Evolutionary conservation across 768 basidiomycete genomes (phyloP), one percentile per base, ranked within the genome.

Genomic region (Lepiota subincarnata): DNA sequence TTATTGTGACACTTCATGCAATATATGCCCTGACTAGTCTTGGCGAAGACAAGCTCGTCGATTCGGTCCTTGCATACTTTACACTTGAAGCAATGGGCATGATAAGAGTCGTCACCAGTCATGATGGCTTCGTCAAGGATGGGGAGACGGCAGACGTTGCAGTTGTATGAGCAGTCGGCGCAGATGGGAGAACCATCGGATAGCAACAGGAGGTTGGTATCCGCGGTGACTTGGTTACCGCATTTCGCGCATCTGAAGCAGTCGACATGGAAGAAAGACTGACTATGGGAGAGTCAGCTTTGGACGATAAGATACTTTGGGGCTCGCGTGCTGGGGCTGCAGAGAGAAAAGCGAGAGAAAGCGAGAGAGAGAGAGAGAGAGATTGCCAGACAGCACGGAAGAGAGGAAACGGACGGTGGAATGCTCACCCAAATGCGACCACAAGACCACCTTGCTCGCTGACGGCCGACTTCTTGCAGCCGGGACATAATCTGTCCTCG

Each of bases 111-210:
- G 69, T 99, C 94, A 56, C 93, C 97, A 6, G 97, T 96, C 92
- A 99, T 98, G 68, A 98, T 98, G 8, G 97, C 97, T 66, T 99
- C 97, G 73, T 99, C 95, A 52, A 95, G 86, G 59, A 99, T 99
- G 41, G 94, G 91, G 53, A 84, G 83, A 42, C 86, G 85, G 73
- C 97, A 99, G 53, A 98, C 87, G 64, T 88, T 96, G 78, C 97
- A 99, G 62, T 86, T 86, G 74, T 96, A 96, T 3, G 92, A 92
- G 74, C 93, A 96, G 62, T 89, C 85, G 39, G 89, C 84, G 65
- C 91, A 95, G 46, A 99, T 94, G 36, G 97, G 97, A n/a, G 89
- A 92, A 19, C 97, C 97, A 70, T 99, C 96, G 28, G 94, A 95
- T 47, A 99, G 83, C 10, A 99, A 77, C 34, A 98, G 80, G n/a